Evolutionary conservation across 2,329 filamentous ascomycete species (phyloP).

Genomic region (Emericellopsis atlantica): DNA sequence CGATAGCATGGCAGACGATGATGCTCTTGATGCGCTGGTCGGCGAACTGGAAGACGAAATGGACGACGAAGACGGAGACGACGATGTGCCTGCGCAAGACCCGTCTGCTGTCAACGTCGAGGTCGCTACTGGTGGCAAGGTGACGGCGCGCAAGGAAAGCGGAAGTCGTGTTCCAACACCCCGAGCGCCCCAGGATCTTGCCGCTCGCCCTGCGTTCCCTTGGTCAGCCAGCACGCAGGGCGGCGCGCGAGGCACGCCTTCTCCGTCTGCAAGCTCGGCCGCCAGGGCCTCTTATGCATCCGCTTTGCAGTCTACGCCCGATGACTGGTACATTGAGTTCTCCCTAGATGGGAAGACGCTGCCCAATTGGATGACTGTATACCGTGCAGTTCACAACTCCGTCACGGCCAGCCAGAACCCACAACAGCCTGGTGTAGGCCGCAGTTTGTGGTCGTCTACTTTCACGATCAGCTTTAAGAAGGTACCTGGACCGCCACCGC

Average conservation of each 20-base stretch:
- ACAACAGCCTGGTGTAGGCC: conserved; percentile 20
- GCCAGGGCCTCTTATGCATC: conserved; percentile 70
- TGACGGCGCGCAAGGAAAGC: conserved; percentile 85
- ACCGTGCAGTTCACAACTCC: conserved; percentile 74
- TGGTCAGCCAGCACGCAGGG: conserved; percentile 8
- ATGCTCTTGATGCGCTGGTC: conserved; percentile 74
- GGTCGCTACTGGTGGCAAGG: conserved; percentile 71
- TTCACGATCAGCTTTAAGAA: conserved; percentile 89
- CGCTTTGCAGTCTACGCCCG: conserved; percentile 65
- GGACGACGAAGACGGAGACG: conserved; percentile 46
- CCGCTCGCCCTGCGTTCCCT: conserved; percentile 26
- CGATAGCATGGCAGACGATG: conserved; percentile 51
- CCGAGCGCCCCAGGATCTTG: conserved; percentile 36
- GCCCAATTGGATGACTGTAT: conserved; percentile 87
- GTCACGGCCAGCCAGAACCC: conserved; percentile 44
- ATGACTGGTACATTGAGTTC: conserved; percentile 98
- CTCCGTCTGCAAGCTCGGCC: conserved; percentile 36
- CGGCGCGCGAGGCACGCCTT: conserved; percentile 29
- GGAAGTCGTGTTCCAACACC: conserved; percentile 79
- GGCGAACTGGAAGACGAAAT: conserved; percentile 81
- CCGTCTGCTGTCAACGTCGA: conserved; percentile 87
- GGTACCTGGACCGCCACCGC: conserved; percentile 63
- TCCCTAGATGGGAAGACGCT: conserved; percentile 74
- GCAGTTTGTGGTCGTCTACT: conserved; percentile 80
- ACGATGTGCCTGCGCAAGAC: conserved; percentile 33